phyloP scores from a whole-genome alignment of 75 land plant genomes.

The Pseudotsuga menziesii region DNA sequence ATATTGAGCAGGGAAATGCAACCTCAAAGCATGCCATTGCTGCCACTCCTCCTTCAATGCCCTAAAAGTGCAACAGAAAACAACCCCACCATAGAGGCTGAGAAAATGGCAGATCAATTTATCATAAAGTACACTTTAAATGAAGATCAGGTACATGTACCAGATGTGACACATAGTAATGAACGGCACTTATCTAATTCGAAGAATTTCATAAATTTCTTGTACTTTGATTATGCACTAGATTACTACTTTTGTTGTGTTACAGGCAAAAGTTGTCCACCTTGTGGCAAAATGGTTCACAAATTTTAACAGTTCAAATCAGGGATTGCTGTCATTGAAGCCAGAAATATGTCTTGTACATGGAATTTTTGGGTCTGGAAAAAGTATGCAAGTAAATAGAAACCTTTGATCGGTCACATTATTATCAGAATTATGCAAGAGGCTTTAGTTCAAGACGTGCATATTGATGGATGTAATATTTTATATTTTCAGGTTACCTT shows the following conservation, averaged over 20 bases:
- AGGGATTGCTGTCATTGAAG: neutral
- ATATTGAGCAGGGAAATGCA: slow-evolving; percentile 18
- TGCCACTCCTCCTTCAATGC: slow-evolving; percentile 18
- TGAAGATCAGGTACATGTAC: slow-evolving; percentile 18
- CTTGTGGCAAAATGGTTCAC: slow-evolving; percentile 21
- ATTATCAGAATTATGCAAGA: neutral
- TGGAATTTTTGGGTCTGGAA: slow-evolving; percentile 33
- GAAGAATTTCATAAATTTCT: neutral
- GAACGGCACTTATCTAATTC: neutral
- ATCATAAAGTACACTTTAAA: slow-evolving; percentile 19
- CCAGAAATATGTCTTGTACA: slow-evolving; percentile 30
- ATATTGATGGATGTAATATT: neutral
- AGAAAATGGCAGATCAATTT: neutral
- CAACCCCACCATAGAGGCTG: neutral
- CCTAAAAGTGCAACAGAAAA: neutral
- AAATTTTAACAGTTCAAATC: neutral
- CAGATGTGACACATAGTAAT: neutral
- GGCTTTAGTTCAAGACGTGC: neutral
- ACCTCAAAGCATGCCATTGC: slow-evolving; percentile 11
- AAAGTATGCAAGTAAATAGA: slow-evolving; percentile 18
- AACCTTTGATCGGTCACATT: neutral
- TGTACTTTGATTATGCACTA: neutral
- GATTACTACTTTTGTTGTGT: neutral
- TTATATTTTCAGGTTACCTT: slow-evolving; percentile 19
- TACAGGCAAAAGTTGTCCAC: slow-evolving; percentile 19